Evolutionary conservation across 1,284 basidiomycete genomes (phyloP).

Genomic region (Leccinum colubrinum): DNA sequence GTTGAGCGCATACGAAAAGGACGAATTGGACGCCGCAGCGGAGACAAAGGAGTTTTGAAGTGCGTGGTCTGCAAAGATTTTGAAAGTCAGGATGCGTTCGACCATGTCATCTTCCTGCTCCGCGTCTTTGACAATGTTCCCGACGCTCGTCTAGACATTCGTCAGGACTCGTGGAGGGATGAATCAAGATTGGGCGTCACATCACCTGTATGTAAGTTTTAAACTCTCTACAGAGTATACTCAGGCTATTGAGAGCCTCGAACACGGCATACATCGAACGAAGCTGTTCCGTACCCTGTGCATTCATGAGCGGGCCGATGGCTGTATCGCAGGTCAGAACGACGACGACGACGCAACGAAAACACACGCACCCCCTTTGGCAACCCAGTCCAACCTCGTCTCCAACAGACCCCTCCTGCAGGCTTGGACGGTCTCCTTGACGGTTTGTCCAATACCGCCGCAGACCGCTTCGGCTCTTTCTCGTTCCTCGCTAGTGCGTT

Average conservation of each 20-base stretch:
- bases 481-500: slow-evolving; percentile 54
- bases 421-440: slow-evolving; percentile 42
- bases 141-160: slow-evolving; percentile 45
- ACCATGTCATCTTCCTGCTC: slow-evolving; percentile 77
- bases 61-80: slow-evolving; percentile 48
- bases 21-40: slow-evolving; percentile 43
- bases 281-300: slow-evolving; percentile 49
- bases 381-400: slow-evolving; percentile 55
- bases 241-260: slow-evolving; percentile 54
- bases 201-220: slow-evolving; percentile 55
- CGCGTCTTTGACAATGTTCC: slow-evolving; percentile 57
- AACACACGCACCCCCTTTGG: slow-evolving; percentile 47
- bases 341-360: background rate
- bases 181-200: background rate
- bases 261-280: slow-evolving; percentile 63
- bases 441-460: slow-evolving; percentile 41
- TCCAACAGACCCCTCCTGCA: slow-evolving; percentile 54
- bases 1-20: slow-evolving; percentile 59
- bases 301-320: slow-evolving; percentile 56
- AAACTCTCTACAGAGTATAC: slow-evolving; percentile 61
- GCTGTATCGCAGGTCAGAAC: slow-evolving; percentile 38
- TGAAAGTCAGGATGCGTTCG: slow-evolving; percentile 69
- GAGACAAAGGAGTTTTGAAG: slow-evolving; percentile 28
- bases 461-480: slow-evolving; percentile 52
- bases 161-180: slow-evolving; percentile 2